Conservation (phyloP, 2,329 filamentous ascomycete species). For the Lasiodiplodia theobromae region DNA sequence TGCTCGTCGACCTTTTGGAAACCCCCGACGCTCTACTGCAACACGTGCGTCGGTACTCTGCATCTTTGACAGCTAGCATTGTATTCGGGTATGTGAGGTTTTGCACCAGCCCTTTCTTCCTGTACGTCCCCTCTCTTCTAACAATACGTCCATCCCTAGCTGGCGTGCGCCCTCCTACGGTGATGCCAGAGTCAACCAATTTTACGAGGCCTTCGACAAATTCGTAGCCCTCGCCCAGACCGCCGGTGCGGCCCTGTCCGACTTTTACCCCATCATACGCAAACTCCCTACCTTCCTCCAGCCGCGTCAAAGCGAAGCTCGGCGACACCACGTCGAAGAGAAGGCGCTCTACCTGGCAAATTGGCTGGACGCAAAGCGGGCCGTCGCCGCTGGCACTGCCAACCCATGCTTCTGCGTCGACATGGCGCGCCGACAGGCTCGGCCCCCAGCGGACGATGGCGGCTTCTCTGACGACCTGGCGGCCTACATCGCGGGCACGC, state of each 20-base stretch:
- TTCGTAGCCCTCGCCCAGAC: constrained; percentile 54
- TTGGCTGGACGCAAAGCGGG: constrained; percentile 37
- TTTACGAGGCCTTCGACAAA: constrained; percentile 53
- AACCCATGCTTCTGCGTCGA: constrained; percentile 39
- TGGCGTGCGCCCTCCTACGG: constrained; percentile 50
- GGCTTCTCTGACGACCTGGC: constrained; percentile 37
- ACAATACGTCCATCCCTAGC: constrained; percentile 23
- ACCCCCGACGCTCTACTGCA: constrained; percentile 52
- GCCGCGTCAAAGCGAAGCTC: constrained; percentile 50
- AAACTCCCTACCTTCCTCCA: constrained; percentile 43
- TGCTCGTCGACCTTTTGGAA: constrained; percentile 59
- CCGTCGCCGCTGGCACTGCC: constrained; percentile 29
- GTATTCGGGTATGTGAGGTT: constrained; percentile 53
- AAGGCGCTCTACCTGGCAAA: constrained; percentile 40
- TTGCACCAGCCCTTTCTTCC: background rate
- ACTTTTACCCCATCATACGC: constrained; percentile 56
- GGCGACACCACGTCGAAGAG: constrained; percentile 53
- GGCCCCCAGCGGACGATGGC: background rate
- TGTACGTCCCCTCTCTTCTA: constrained; percentile 15
- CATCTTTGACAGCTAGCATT: constrained; percentile 59
- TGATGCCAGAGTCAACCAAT: constrained; percentile 52
- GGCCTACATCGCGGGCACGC: constrained; percentile 37
- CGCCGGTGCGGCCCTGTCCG: constrained; percentile 53
- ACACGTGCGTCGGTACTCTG: constrained; percentile 58
- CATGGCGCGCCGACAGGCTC: constrained; percentile 34